Conservation (phyloP, 1,139 yeast genomes). For the Yamadazyma aaseri region DNA sequence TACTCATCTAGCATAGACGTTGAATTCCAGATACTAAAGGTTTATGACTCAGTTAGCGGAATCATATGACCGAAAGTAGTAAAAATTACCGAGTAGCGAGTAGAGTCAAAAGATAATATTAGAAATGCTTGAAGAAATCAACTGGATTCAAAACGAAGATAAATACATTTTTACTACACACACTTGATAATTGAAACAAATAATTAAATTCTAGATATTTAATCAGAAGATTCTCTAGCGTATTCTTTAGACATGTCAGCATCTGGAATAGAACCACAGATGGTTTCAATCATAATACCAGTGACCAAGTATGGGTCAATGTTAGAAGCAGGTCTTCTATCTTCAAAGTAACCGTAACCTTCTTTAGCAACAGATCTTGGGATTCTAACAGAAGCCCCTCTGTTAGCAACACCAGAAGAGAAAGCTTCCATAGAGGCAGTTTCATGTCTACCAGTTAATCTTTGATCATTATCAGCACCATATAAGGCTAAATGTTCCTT, state of each 20-base stretch:
- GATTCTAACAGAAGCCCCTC: slow-evolving; percentile 98
- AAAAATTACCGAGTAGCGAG: too few species aligned
- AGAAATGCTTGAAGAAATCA: too few species aligned
- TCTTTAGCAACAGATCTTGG: slow-evolving; percentile 99
- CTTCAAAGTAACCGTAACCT: slow-evolving; percentile 98
- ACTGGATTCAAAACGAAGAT: not conserved
- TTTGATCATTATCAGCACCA: slow-evolving; percentile 90
- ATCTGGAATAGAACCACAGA: slow-evolving; percentile 92
- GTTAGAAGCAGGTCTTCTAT: slow-evolving; percentile 99
- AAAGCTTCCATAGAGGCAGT: slow-evolving; percentile 91
- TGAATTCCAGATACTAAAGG: slow-evolving; percentile 1
- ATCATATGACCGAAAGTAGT: too few species aligned
- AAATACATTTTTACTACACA: slow-evolving; percentile 1
- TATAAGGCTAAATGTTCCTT: slow-evolving; percentile 92
- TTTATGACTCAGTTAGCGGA: slow-evolving; percentile 1
- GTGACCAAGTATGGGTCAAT: slow-evolving; percentile 98
- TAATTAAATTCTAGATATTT: too few species aligned
- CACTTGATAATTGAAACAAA: slow-evolving; percentile 1
- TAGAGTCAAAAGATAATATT: not conserved
- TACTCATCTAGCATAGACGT: too few species aligned
- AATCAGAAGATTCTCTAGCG: slow-evolving; percentile 63
- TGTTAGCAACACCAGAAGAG: slow-evolving; percentile 98
- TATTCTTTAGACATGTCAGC: slow-evolving; percentile 92
- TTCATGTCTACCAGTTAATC: slow-evolving; percentile 98
- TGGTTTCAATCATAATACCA: slow-evolving; percentile 96